Percentiles rank a stretch among this genome's conserved stretches.
Evolutionary conservation across 768 basidiomycete genomes (phyloP).

Genomic region (Suillus lakei): DNA sequence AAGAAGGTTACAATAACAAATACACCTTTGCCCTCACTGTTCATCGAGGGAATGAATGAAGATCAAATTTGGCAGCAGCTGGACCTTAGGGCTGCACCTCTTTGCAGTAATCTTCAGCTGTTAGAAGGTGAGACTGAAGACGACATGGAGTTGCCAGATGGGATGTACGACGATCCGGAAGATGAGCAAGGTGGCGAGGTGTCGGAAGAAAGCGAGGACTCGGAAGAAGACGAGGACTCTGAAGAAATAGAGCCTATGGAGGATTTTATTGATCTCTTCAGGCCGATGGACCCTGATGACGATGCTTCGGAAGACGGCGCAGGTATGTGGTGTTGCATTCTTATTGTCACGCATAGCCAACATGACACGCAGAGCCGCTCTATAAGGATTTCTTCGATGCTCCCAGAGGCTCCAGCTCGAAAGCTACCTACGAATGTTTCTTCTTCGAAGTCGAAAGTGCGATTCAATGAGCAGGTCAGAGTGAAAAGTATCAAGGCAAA

Average conservation of each 20-base stretch:
- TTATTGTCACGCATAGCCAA: constrained; percentile 9
- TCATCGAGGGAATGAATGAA: constrained; percentile 76
- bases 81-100: constrained; percentile 73
- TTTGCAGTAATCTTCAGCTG: constrained; percentile 73
- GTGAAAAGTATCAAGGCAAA: constrained; percentile 81
- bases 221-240: constrained; percentile 30
- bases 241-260: constrained; percentile 34
- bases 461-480: constrained; percentile 80
- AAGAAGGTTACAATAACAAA: constrained; percentile 42
- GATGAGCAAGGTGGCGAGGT: constrained; percentile 39
- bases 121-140: constrained; percentile 56
- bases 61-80: constrained; percentile 96
- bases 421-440: constrained; percentile 19
- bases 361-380: constrained; percentile 52
- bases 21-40: constrained; percentile 81
- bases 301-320: constrained; percentile 47
- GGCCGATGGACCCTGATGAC: constrained; percentile 56
- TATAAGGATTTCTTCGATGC: constrained; percentile 86
- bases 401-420: constrained; percentile 41
- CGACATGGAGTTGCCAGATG: constrained; percentile 14
- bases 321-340: constrained; percentile 40
- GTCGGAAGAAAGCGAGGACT: constrained; percentile 30
- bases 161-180: constrained; percentile 36
- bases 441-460: constrained; percentile 49
- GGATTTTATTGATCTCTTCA: constrained; percentile 64